Evolutionary conservation across 2,329 filamentous ascomycete genomes (phyloP).

Genomic region (Daldinia eschscholtzii): DNA sequence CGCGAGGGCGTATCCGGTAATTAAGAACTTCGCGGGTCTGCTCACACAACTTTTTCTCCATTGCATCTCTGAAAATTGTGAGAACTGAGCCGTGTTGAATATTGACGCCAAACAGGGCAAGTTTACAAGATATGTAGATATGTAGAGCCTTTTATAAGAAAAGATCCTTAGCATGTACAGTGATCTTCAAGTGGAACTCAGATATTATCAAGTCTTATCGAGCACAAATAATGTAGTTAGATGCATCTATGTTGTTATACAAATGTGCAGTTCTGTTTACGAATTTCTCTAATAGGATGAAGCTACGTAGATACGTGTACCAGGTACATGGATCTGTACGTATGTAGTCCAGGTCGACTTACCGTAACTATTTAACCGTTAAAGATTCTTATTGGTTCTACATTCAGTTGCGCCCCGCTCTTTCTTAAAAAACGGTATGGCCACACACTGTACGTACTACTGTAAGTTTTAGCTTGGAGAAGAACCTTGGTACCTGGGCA

Average conservation of each 20-base stretch:
- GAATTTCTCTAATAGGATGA: conserved; percentile 21
- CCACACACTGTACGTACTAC: conserved; percentile 1
- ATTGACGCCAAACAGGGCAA: background rate
- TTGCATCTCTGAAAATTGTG: conserved; percentile 24
- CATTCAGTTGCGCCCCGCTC: background rate
- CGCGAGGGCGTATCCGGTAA: conserved; percentile 68
- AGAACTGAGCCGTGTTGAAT: background rate
- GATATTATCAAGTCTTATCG: conserved; percentile 6
- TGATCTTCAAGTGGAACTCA: conserved; percentile 1
- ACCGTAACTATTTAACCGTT: background rate
- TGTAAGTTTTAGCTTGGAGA: too few species aligned
- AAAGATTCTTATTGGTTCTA: background rate
- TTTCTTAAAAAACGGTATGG: conserved; percentile 4
- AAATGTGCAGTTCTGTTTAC: conserved; percentile 16
- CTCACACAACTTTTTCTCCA: conserved; percentile 50
- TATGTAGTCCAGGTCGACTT: background rate
- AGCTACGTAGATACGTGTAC: conserved; percentile 9
- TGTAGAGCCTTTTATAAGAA: background rate
- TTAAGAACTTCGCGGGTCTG: conserved; percentile 60
- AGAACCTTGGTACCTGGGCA: conserved; percentile 21
- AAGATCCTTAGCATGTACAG: background rate
- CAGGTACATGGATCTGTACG: background rate
- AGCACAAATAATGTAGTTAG: background rate
- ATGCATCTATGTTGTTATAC: conserved; percentile 8
- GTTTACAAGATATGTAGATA: background rate